Evolutionary conservation across 2,329 filamentous ascomycete species (phyloP).

Genomic region (Sporothrix variecibatus): DNA sequence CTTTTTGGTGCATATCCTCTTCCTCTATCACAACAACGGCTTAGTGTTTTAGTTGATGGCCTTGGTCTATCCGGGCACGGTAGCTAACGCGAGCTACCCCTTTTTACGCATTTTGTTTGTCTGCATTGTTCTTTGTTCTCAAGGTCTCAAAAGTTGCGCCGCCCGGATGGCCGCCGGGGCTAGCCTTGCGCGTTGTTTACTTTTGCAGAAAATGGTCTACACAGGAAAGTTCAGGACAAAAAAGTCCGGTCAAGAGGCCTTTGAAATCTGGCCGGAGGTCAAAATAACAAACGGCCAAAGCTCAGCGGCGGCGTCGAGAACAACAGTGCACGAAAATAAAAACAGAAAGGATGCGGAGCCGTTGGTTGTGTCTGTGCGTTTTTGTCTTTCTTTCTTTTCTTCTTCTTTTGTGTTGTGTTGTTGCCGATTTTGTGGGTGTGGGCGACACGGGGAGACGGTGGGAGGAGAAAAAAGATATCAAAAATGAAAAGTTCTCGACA

Average conservation of each 20-base stretch:
- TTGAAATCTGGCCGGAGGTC: not conserved
- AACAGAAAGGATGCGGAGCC: not conserved
- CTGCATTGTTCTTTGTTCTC: not conserved
- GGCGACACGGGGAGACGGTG: not conserved
- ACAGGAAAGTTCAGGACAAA: not conserved
- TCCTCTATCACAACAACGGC: not conserved
- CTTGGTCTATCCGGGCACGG: not conserved
- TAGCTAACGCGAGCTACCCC: not conserved
- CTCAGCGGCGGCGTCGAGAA: not conserved
- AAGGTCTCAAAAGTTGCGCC: not conserved
- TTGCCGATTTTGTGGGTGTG: not conserved
- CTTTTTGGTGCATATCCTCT: not conserved
- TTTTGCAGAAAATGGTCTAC: too few species aligned
- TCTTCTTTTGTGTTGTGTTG: not conserved
- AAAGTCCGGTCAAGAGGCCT: not conserved
- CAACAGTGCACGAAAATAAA: not conserved
- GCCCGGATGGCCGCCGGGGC: not conserved
- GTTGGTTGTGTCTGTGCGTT: constrained; percentile 4
- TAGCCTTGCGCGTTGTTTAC: constrained; percentile 4
- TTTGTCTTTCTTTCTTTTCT: too few species aligned
- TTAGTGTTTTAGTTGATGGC: not conserved
- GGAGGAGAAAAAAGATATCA: not conserved
- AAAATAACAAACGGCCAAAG: constrained; percentile 18
- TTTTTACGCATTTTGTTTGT: not conserved
- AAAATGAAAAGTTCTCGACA: not conserved